Conservation (phyloP, 2,329 filamentous ascomycete species). For the Aspergillus sp. region DNA sequence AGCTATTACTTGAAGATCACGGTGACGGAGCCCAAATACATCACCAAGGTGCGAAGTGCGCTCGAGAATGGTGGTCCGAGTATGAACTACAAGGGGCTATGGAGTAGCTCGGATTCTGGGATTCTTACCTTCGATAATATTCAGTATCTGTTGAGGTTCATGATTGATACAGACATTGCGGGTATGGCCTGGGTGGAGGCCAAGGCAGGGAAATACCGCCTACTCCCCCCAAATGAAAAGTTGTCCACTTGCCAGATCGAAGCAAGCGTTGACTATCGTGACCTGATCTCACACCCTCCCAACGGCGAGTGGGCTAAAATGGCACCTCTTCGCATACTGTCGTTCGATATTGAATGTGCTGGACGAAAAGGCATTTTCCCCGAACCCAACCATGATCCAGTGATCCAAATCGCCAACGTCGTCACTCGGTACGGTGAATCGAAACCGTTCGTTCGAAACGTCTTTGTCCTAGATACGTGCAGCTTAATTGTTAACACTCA, state of each 20-base stretch:
- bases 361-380: conserved; percentile 97
- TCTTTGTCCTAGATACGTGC: conserved; percentile 89
- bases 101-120: conserved; percentile 63
- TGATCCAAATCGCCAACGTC: conserved; percentile 96
- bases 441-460: conserved; percentile 92
- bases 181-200: conserved; percentile 98
- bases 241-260: conserved; percentile 97
- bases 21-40: conserved; percentile 80
- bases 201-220: conserved; percentile 63
- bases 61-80: conserved; percentile 60
- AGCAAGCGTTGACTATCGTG: conserved; percentile 71
- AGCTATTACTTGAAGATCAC: conserved; percentile 91
- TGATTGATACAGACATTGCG: conserved; percentile 91
- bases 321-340: conserved; percentile 84
- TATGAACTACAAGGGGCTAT: conserved; percentile 86
- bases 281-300: conserved; percentile 79
- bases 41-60: conserved; percentile 64
- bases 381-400: conserved; percentile 81
- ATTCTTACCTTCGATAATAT: conserved; percentile 94
- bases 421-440: conserved; percentile 91
- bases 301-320: conserved; percentile 97
- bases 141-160: conserved; percentile 90
- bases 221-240: conserved; percentile 59
- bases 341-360: conserved; percentile 98
- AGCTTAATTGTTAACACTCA: conserved; percentile 93